Base-by-base conservation (phyloP, 2,329 filamentous ascomycete genomes). In the Colletotrichum tamarilloi region DNA sequence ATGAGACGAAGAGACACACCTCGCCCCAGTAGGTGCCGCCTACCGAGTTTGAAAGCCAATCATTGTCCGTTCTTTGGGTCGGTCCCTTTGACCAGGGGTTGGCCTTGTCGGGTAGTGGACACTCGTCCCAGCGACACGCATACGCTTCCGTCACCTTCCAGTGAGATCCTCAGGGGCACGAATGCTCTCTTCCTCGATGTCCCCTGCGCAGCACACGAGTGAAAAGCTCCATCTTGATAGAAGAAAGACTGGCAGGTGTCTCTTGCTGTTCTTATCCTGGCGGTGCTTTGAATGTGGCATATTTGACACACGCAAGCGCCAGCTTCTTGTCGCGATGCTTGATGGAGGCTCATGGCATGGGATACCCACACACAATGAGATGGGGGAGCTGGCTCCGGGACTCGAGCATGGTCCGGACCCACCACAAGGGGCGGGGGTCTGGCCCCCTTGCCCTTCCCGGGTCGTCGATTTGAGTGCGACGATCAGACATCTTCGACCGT, bases 401-500 rank as follows among this genome's bases (percentile, higher is more conserved):
- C 62, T 55, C 16, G 58, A 59, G 16, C 68, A 62, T 62, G 28
- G 26, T 38, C 38, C 49, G 35, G 68, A 67, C 68, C 68, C 68
- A 72, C 67, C 35, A 32, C 46, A 9, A 60, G 24, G 55, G 62
- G 65, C 32, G 30, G 52, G 16, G 38, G 35, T 22, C 35, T 62
- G 46, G 49, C 16, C 32, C 24, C 32, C 66, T 52, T 14, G 14
- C 46, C 38, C 62, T n/a, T 49, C 24, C 57, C 62, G 28, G 72
- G 57, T 67, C 26, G 28, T 46, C 28, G 57, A 72, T 63, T 67
- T 67, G 68, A 42, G 67, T 62, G 57, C 38, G 72, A 58, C 56
- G 57, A 67, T 72, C 57, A 74, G 68, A 74, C 72, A 49, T 72
- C 57, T 42, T 72, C 26, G 58, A 72, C 62, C 67, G 68, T 67